Conservation (phyloP, 345 rosid species). For the Moricandia arvensis region DNA sequence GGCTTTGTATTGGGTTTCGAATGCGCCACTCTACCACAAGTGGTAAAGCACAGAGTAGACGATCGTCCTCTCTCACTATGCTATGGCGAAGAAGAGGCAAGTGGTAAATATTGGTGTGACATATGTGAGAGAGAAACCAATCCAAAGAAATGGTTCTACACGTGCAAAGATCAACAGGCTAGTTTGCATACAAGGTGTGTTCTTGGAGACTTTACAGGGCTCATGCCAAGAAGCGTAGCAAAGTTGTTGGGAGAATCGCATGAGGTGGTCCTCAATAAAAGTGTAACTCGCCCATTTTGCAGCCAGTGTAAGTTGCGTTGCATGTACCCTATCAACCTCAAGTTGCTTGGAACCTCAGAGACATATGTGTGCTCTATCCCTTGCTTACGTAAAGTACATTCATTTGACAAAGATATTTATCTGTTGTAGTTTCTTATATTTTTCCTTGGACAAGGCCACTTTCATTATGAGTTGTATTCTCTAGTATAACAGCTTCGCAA, state of each 20-base stretch:
- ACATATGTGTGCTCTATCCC: no score
- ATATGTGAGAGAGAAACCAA: not conserved
- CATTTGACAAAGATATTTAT: no score
- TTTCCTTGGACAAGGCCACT: slow-evolving; percentile 66
- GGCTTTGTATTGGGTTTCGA: not conserved
- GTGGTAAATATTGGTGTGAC: not conserved
- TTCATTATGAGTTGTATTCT: no score
- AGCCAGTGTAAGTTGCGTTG: no score
- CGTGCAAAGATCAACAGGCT: not conserved
- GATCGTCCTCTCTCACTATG: not conserved
- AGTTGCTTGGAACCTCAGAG: no score
- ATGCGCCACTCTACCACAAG: not conserved
- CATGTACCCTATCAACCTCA: no score
- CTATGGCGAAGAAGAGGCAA: not conserved
- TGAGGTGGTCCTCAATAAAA: not conserved
- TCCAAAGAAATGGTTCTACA: not conserved
- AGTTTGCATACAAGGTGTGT: not conserved
- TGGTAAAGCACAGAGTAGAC: no score
- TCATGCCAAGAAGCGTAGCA: not conserved
- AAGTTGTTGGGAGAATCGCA: not conserved
- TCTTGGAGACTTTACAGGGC: not conserved
- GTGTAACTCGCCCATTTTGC: not conserved
- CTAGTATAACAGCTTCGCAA: no score
- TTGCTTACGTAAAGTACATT: no score
- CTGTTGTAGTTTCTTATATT: not conserved